Conservation (phyloP, 2,329 filamentous ascomycete genomes). For the Pochonia chlamydosporia region DNA sequence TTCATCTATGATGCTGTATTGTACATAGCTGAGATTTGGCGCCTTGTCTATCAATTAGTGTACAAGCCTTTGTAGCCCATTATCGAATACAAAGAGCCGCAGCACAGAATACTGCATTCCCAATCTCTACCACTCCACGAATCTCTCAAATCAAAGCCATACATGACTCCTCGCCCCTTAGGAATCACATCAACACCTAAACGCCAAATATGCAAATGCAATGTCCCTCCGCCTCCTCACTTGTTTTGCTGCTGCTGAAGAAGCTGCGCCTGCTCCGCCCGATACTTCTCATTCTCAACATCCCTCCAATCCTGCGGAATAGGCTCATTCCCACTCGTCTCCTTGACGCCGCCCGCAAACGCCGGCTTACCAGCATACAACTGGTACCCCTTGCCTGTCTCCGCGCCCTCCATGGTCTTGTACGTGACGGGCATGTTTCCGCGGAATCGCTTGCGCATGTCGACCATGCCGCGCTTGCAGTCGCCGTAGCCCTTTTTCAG, state of each 20-base stretch:
- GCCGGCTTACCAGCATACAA: constrained; percentile 74
- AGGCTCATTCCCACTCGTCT: constrained; percentile 62
- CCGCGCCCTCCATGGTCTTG: constrained; percentile 46
- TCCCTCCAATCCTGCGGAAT: constrained; percentile 58
- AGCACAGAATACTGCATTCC: neutral
- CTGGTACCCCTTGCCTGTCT: constrained; percentile 58
- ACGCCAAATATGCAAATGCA: constrained; percentile 2
- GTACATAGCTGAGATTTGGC: too few relatives aligned
- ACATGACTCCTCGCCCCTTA: neutral
- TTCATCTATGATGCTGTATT: too few relatives aligned
- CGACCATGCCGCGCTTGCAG: constrained; percentile 92
- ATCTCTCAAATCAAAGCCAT: too few relatives aligned
- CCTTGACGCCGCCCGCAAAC: constrained; percentile 57
- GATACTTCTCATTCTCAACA: constrained; percentile 56
- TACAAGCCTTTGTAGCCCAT: too few relatives aligned
- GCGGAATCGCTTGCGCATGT: constrained; percentile 97
- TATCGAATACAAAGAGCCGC: too few relatives aligned
- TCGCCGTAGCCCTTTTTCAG: constrained; percentile 89
- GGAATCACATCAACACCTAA: neutral
- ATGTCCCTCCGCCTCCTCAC: neutral
- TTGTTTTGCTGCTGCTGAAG: constrained; percentile 15
- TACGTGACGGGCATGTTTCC: constrained; percentile 83
- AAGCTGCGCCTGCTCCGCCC: constrained; percentile 24
- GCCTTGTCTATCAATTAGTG: too few relatives aligned
- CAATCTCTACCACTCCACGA: neutral